These are phyloP conservation scores for Xylariaceae sp. DNA, from an alignment of 2,329 filamentous ascomycete species.

Conservation along the genomic window DNA sequence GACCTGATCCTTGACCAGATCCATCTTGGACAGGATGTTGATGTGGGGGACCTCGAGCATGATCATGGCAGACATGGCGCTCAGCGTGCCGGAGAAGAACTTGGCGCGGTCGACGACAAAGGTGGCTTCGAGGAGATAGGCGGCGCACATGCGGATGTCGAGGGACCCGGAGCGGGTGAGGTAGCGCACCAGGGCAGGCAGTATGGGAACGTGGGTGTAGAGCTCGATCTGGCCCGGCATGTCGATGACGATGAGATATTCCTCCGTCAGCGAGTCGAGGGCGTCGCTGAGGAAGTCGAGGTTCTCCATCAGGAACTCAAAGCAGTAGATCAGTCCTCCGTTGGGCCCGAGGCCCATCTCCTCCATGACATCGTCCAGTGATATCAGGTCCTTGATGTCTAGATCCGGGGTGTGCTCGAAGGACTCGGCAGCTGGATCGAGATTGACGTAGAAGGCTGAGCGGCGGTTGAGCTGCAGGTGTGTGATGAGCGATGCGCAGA, in stretches of 20 bases:
- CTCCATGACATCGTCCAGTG: slow-evolving; percentile 85
- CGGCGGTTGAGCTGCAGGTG: slow-evolving; percentile 86
- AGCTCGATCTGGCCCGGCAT: slow-evolving; percentile 99
- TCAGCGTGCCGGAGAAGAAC: slow-evolving; percentile 93
- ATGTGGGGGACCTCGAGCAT: slow-evolving; percentile 97
- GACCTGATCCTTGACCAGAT: slow-evolving; percentile 86
- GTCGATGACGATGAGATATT: slow-evolving; percentile 96
- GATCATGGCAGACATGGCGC: slow-evolving; percentile 98
- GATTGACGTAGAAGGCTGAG: slow-evolving; percentile 97
- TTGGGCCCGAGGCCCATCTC: slow-evolving; percentile 63
- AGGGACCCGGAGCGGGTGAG: slow-evolving; percentile 74
- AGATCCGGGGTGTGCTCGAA: slow-evolving; percentile 83
- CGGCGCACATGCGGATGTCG: slow-evolving; percentile 87
- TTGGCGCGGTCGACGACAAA: slow-evolving; percentile 95
- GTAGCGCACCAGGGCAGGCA: slow-evolving; percentile 79
- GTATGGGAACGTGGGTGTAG: slow-evolving; percentile 92
- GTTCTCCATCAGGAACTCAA: slow-evolving; percentile 73
- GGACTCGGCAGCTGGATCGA: slow-evolving; percentile 90
- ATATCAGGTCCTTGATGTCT: slow-evolving; percentile 85
- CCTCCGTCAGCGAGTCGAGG: slow-evolving; percentile 76
- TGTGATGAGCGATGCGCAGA: slow-evolving; percentile 89
- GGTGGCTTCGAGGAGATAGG: slow-evolving; percentile 91
- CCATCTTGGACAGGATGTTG: slow-evolving; percentile 97
- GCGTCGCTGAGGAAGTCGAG: slow-evolving; percentile 68
- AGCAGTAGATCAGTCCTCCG: slow-evolving; percentile 69